A percentile compares a stretch with the other conserved stretches of the same genome.
phyloP scores from a whole-genome alignment of 306 rosid species.

The Medicago ruthenica region DNA sequence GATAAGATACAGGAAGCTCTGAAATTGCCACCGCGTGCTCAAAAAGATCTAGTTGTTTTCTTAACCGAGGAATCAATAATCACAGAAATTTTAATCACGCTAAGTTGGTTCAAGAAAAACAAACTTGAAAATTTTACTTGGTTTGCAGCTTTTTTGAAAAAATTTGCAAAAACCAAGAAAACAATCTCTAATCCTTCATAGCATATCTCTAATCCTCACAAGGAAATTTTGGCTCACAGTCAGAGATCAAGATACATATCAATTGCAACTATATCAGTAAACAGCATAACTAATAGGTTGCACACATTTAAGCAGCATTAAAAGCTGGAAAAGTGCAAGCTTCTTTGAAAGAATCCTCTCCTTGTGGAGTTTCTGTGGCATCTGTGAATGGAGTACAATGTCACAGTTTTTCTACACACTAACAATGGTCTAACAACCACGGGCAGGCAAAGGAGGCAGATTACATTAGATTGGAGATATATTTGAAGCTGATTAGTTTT shows the following conservation, averaged over 20 bases:
- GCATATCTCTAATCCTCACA: constrained; percentile 16
- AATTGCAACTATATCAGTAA: not conserved
- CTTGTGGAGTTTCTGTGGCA: no score
- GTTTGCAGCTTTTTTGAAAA: constrained; percentile 3
- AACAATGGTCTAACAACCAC: not conserved
- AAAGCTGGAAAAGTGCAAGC: not conserved
- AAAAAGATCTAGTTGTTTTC: constrained; percentile 23
- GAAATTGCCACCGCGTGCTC: constrained; percentile 6
- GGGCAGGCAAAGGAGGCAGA: constrained; percentile 1
- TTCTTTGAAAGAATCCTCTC: not conserved
- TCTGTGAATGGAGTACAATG: no score
- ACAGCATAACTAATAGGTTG: not conserved
- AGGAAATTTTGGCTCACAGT: not conserved
- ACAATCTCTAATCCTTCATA: no score
- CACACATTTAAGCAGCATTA: constrained; percentile 22
- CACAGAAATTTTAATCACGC: constrained; percentile 7
- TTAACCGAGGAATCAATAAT: constrained; percentile 34
- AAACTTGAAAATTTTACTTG: not conserved
- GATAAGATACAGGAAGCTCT: constrained; percentile 20
- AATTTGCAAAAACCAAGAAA: not conserved
- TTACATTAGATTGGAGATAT: constrained; percentile 19
- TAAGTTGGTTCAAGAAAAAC: not conserved
- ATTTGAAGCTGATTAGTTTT: not conserved
- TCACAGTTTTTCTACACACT: constrained; percentile 24
- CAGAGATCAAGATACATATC: constrained; percentile 32